These are phyloP conservation scores for Bothriochloa decipiens DNA, from an alignment of 176 grass and related monocot genomes.

Conservation along the genomic window DNA sequence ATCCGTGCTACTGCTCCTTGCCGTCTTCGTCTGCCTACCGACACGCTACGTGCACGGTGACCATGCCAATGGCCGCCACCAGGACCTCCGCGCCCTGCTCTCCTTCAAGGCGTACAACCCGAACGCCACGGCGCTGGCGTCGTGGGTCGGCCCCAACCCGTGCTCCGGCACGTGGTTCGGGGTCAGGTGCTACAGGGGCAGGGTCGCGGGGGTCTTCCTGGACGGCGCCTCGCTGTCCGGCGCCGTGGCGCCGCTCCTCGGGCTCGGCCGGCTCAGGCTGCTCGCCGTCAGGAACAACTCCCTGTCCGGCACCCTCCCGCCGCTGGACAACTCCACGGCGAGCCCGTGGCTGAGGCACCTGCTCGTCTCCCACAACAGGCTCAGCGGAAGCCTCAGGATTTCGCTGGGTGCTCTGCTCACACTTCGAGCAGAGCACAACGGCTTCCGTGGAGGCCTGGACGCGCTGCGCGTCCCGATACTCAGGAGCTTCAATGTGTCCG, in stretches of 20 bases:
- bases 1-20: neutral
- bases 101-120: conserved; percentile 58
- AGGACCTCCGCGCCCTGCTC: conserved; percentile 47
- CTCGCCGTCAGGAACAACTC: conserved; percentile 62
- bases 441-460: conserved; percentile 45
- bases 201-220: conserved; percentile 56
- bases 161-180: conserved; percentile 64
- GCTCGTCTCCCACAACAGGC: conserved; percentile 50
- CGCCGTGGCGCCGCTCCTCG: conserved; percentile 51
- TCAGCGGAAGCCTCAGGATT: conserved; percentile 41
- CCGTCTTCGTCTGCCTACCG: conserved; percentile 29
- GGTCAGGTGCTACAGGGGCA: conserved; percentile 48
- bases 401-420: conserved; percentile 52
- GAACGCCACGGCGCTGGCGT: conserved; percentile 20
- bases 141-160: conserved; percentile 57
- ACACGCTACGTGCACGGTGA: neutral
- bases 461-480: conserved; percentile 39
- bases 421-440: conserved; percentile 55
- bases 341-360: conserved; percentile 55
- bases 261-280: conserved; percentile 36
- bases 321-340: conserved; percentile 39
- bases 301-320: conserved; percentile 45
- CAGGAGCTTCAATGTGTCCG: conserved; percentile 55
- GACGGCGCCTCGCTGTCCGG: conserved; percentile 50
- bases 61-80: conserved; percentile 39